These are phyloP conservation scores for Pilasporangium apinafurcum DNA, from an alignment of 352 stramenopile species.

Conservation along the genomic window DNA sequence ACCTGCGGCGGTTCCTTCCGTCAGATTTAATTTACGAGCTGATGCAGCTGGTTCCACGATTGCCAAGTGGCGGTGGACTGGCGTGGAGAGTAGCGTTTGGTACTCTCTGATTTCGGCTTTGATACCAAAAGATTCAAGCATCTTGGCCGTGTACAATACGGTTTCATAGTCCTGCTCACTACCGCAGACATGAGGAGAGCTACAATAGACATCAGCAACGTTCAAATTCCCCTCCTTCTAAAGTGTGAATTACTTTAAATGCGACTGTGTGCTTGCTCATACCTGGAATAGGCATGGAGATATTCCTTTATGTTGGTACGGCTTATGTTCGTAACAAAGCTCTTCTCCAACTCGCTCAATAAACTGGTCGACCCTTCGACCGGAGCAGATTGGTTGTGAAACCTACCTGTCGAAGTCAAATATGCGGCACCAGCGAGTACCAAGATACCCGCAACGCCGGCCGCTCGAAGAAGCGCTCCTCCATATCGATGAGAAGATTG, in stretches of 20 bases:
- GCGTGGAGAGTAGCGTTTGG: slow-evolving; percentile 65
- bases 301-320: no score
- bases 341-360: no score
- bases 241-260: no score
- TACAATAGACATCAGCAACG: no score
- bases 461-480: slow-evolving; percentile 1
- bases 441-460: slow-evolving; percentile 1
- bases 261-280: no score
- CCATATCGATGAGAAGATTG: no score
- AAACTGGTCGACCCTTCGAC: no score
- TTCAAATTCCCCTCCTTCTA: no score
- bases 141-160: slow-evolving; percentile 43
- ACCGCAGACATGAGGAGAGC: slow-evolving; percentile 26
- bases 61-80: slow-evolving; percentile 28
- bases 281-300: no score
- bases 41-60: slow-evolving; percentile 32
- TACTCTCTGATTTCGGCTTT: slow-evolving; percentile 60
- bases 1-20: slow-evolving; percentile 40
- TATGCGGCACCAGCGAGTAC: slow-evolving; percentile 3
- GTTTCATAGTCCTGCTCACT: slow-evolving; percentile 51
- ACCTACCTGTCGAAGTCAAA: no score
- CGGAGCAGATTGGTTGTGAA: no score
- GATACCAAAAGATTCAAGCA: slow-evolving; percentile 59
- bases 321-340: no score
- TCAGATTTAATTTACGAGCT: slow-evolving; percentile 42